Evolutionary conservation across 352 stramenopile species (phyloP).

Genomic region (Globisporangium uncinulatum): DNA sequence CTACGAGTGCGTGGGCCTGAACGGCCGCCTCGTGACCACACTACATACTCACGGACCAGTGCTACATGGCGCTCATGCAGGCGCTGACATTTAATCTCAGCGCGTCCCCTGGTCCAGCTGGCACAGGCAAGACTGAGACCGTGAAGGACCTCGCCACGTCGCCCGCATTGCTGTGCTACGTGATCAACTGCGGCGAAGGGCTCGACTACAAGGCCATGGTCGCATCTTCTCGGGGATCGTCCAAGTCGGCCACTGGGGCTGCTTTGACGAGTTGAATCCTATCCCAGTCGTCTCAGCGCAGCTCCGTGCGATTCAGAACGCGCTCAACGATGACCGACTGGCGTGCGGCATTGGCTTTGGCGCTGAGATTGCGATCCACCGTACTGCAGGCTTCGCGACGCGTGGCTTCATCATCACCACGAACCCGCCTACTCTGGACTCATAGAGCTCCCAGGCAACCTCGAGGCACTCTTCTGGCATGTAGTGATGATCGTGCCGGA

Average conservation of each 20-base stretch:
- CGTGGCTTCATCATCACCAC: conserved; percentile 95
- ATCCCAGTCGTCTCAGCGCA: conserved; percentile 86
- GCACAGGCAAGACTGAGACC: conserved; percentile 93
- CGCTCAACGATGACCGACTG: conserved; percentile 88
- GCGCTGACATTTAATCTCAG: conserved; percentile 91
- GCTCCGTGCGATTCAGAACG: conserved; percentile 90
- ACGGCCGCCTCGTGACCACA: conserved; percentile 90
- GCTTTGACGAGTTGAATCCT: conserved; percentile 86
- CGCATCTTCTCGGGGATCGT: conserved; percentile 85
- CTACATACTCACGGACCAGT: conserved; percentile 90
- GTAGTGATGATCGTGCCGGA: conserved; percentile 94
- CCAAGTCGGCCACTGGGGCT: conserved; percentile 84
- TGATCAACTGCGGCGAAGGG: conserved; percentile 89
- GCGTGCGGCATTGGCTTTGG: conserved; percentile 91
- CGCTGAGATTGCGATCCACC: conserved; percentile 88
- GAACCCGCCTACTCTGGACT: conserved; percentile 92
- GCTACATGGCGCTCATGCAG: conserved; percentile 93
- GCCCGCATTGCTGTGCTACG: conserved; percentile 89
- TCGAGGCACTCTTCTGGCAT: conserved; percentile 91
- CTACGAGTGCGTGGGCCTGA: conserved; percentile 94
- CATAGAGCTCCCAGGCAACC: conserved; percentile 90
- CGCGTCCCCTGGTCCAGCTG: conserved; percentile 84
- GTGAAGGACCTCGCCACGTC: conserved; percentile 93
- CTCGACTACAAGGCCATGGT: conserved; percentile 93
- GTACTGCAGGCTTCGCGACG: conserved; percentile 89